Evolutionary conservation across 352 stramenopile genomes (phyloP).

Genomic region (Poterioochromonas sp.): DNA sequence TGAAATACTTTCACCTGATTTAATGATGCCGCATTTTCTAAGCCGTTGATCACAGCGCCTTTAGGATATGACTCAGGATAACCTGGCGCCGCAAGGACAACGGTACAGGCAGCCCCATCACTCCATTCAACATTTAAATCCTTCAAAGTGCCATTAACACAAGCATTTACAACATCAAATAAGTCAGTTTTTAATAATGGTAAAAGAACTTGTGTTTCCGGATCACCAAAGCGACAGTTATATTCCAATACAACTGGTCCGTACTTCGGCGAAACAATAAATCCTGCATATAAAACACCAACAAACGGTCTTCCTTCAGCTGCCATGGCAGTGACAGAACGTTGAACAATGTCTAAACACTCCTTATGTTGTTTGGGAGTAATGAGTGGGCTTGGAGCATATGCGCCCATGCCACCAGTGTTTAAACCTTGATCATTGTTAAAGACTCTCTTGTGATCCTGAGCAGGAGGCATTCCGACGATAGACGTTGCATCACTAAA

Average conservation of each 20-base stretch:
- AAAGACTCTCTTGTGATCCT: conserved; percentile 98
- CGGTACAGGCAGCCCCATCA: conserved; percentile 75
- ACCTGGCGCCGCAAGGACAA: conserved; percentile 88
- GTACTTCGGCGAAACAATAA: conserved; percentile 80
- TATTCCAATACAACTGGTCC: conserved; percentile 95
- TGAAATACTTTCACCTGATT: conserved; percentile 94
- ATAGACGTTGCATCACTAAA: conserved; percentile 92
- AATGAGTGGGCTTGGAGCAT: conserved; percentile 89
- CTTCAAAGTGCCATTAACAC: conserved; percentile 78
- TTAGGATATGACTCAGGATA: conserved; percentile 98
- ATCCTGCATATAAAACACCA: conserved; percentile 94
- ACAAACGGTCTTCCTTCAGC: conserved; percentile 93
- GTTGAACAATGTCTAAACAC: conserved; percentile 70
- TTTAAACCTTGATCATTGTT: conserved; percentile 95
- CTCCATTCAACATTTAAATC: conserved; percentile 78
- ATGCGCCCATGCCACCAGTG: conserved; percentile 98
- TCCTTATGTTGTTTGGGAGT: conserved; percentile 77
- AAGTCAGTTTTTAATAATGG: conserved; percentile 93
- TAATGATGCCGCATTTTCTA: conserved; percentile 57
- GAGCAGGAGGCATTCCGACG: conserved; percentile 85
- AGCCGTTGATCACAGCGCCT: conserved; percentile 83
- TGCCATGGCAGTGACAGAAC: conserved; percentile 65
- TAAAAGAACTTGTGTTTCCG: conserved; percentile 96
- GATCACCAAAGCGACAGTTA: conserved; percentile 98
- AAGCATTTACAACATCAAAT: conserved; percentile 92